phyloP scores from a whole-genome alignment of 2,329 filamentous ascomycete genomes.

The Hypoxylon rubiginosum region DNA sequence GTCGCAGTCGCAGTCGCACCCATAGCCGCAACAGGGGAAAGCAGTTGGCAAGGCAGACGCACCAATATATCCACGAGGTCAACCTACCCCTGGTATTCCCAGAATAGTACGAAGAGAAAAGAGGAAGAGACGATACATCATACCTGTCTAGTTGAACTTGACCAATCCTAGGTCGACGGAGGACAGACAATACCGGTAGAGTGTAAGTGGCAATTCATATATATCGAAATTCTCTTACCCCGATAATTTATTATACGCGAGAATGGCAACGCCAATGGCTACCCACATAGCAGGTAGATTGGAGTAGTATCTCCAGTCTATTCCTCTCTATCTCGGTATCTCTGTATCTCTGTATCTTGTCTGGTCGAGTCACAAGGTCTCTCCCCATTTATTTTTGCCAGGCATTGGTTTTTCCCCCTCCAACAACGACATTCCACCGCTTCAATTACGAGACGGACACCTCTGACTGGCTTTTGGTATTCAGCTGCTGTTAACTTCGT shows the following conservation, averaged over 20 bases:
- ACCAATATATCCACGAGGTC: constrained; percentile 11
- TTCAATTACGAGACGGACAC: constrained; percentile 13
- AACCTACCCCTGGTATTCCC: constrained; percentile 5
- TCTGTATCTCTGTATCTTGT: constrained; percentile 7
- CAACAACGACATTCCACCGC: constrained; percentile 17
- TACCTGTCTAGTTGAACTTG: constrained; percentile 24
- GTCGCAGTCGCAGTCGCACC: constrained; percentile 11
- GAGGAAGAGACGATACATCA: neutral
- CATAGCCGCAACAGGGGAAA: constrained; percentile 21
- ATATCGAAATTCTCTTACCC: constrained; percentile 36
- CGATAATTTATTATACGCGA: constrained; percentile 38
- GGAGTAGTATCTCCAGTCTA: constrained; percentile 3
- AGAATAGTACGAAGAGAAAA: constrained; percentile 12
- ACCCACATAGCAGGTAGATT: constrained; percentile 4
- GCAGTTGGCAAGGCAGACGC: constrained; percentile 26
- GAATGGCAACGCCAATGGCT: constrained; percentile 8
- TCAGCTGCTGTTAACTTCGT: constrained; percentile 23
- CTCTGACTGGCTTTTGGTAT: constrained; percentile 11
- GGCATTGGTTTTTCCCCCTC: constrained; percentile 6
- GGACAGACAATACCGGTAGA: neutral
- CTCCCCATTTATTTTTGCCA: constrained; percentile 23
- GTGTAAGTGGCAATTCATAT: constrained; percentile 38
- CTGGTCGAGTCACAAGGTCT: constrained; percentile 24
- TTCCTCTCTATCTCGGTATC: neutral
- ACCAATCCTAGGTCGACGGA: constrained; percentile 32